phyloP scores from a whole-genome alignment of 441 rosid species.

The Adansonia rubrostipa region DNA sequence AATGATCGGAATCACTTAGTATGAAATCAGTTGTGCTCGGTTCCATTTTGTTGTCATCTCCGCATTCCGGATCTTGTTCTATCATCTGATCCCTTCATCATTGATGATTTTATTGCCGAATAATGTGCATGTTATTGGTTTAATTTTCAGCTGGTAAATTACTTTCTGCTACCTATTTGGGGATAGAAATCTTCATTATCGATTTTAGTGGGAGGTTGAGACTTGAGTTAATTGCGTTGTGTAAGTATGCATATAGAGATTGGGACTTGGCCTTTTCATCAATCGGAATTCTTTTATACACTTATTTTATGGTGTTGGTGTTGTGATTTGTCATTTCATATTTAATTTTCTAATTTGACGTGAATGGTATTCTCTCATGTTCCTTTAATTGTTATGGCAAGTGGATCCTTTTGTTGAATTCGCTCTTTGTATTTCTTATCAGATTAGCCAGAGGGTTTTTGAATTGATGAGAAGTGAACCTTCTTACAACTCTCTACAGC shows the following conservation, averaged over 20 bases:
- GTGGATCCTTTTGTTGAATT: constrained; percentile 30
- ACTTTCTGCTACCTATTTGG: background rate
- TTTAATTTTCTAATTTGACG: background rate
- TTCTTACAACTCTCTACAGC: constrained; percentile 42
- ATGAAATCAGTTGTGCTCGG: background rate
- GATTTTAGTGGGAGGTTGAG: background rate
- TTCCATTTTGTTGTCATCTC: background rate
- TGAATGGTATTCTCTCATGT: background rate
- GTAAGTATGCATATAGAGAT: background rate
- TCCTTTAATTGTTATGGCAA: constrained; percentile 22
- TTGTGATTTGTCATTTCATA: background rate
- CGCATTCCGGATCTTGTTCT: background rate
- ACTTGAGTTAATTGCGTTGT: background rate
- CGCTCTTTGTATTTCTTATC: constrained; percentile 37
- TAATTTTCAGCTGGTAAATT: background rate
- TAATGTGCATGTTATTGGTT: background rate
- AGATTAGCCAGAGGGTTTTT: constrained; percentile 90
- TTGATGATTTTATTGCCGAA: constrained; percentile 6
- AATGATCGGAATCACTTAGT: background rate
- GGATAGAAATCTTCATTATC: constrained; percentile 4
- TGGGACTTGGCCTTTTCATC: background rate
- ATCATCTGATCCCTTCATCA: background rate
- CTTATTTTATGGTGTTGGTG: background rate
- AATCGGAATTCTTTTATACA: background rate
- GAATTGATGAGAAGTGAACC: constrained; percentile 66